A percentile compares a stretch with the other conserved stretches of the same genome.
Conservation (phyloP, 2,329 filamentous ascomycete genomes). For the Botrytis aclada region DNA sequence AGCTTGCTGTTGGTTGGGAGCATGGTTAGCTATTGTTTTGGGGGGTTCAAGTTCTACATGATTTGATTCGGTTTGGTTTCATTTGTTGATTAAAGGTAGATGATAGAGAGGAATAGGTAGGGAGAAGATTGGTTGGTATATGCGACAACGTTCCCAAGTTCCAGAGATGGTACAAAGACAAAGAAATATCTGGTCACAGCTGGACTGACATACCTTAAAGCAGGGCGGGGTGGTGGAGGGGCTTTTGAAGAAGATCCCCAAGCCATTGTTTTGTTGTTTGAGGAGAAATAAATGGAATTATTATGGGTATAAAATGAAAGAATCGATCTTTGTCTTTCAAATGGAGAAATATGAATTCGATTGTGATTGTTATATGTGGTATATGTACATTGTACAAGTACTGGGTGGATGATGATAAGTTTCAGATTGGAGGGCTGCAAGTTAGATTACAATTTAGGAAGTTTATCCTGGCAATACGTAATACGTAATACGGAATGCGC, state of each 20-base stretch:
- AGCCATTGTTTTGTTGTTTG: conserved; percentile 31
- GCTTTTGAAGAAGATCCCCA: conserved; percentile 37
- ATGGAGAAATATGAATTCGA: not conserved
- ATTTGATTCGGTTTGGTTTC: not conserved
- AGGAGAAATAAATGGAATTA: not conserved
- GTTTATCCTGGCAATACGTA: not conserved
- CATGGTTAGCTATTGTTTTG: conserved; percentile 12
- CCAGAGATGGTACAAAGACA: not conserved
- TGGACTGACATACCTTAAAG: conserved; percentile 36
- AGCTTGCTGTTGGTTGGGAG: conserved; percentile 45
- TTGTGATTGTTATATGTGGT: no score
- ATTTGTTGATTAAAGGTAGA: not conserved
- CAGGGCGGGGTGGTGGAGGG: conserved; percentile 36
- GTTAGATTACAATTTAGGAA: not conserved
- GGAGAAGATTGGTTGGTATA: not conserved
- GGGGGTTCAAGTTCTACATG: not conserved
- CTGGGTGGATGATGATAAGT: no score
- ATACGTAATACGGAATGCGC: not conserved
- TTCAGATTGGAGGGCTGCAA: not conserved
- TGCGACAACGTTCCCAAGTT: not conserved
- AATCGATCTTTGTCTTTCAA: not conserved
- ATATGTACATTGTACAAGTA: no score
- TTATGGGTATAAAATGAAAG: not conserved
- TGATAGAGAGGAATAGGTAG: not conserved
- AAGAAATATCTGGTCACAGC: conserved; percentile 4